Base-by-base conservation (phyloP, 306 rosid species). In the Vachellia pachyceras region DNA sequence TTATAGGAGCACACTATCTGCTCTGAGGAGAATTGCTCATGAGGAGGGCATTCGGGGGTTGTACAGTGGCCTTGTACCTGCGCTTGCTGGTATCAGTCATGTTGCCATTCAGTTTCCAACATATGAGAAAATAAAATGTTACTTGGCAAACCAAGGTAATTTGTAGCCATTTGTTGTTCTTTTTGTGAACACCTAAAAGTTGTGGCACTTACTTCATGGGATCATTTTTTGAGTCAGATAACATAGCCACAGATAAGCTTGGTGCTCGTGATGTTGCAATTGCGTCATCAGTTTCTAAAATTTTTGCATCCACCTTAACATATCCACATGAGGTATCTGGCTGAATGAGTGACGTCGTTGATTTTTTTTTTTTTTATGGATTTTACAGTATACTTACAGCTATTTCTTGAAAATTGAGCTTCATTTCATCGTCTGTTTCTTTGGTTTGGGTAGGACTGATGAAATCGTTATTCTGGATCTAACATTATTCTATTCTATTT, bases 91-190 rank as follows among this genome's bases (percentile, higher is more conserved):
- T 89, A 73, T 89, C 29, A 91, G 90, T 86, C 95, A 89, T 74
- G 95, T 91, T 35, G 91, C 94, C 57, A 89, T 91, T 76, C 91
- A 91, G 78, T 91, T 91, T 82, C 92, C 92, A 66, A 87, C 89
- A 22, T 87, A 91, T 5, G 95, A 91, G 86, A 91, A 86, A 79
- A 84, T 87, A 82, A 91, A 91, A 79, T 45, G 70, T 22, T 85
- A 91, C 76, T 86, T 89, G 84, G 91, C 91, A n/a, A 76, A 76
- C 46, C 82, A 69, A 89, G 90, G 90, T 89, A 82, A 73, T 50
- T 63, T 25, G 69, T 73, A 72, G 22, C 47, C 72, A 45, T 49
- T 60, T 39, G 29, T 61, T 35, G 57, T 63, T 61, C 37, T 35
- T 35, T 35, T 57, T 45, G 15, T 29, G 23, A 36, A 41, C 25